These are phyloP conservation scores for Butyriboletus loyo DNA, from an alignment of 768 basidiomycete species.

Conservation along the genomic window DNA sequence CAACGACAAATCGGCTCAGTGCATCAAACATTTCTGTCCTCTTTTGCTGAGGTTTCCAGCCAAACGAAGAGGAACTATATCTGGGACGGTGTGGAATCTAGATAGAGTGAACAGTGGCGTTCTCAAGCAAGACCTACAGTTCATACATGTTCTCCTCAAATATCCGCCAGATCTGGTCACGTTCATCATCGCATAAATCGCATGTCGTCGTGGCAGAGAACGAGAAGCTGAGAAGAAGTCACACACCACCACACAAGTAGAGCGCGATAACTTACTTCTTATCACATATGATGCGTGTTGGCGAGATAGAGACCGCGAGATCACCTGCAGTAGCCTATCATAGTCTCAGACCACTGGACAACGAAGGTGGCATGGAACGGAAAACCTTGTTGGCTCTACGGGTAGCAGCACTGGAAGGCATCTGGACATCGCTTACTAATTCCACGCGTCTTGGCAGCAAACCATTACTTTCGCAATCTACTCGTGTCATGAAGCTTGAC, in stretches of 20 bases:
- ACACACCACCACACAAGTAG: neutral
- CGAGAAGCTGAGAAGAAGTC: constrained; percentile 14
- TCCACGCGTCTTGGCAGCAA: constrained; percentile 1
- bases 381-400: constrained; percentile 36
- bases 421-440: neutral
- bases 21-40: constrained; percentile 56
- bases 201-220: constrained; percentile 25
- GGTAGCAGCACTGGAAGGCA: constrained; percentile 19
- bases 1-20: constrained; percentile 59
- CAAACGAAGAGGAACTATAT: constrained; percentile 55
- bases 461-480: neutral
- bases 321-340: constrained; percentile 21
- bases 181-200: constrained; percentile 36
- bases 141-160: constrained; percentile 59
- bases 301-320: constrained; percentile 17
- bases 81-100: constrained; percentile 40
- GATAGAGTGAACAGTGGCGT: neutral
- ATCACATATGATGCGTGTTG: constrained; percentile 4
- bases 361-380: neutral
- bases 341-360: neutral
- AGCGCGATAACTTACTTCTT: constrained; percentile 13
- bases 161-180: constrained; percentile 47
- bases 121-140: constrained; percentile 28
- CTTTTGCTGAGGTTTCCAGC: constrained; percentile 62
- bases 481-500: constrained; percentile 76